Percentiles rank a stretch among this genome's conserved stretches.
phyloP scores from a whole-genome alignment of 2,329 filamentous ascomycete species.

The Aspergillus intermedius region DNA sequence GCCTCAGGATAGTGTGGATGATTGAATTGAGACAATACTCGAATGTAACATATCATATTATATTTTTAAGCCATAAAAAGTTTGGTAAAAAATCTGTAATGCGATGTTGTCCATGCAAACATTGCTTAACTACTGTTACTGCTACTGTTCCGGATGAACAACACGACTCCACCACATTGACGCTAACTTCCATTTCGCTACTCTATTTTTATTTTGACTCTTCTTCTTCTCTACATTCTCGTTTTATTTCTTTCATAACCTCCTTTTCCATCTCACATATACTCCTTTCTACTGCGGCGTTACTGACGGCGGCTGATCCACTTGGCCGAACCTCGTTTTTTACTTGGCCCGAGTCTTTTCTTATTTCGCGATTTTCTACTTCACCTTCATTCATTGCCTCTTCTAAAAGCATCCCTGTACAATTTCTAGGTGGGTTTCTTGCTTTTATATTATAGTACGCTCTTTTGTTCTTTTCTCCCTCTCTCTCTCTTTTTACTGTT shows the following conservation, averaged over 20 bases:
- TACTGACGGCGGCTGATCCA: conserved; percentile 5
- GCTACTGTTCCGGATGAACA: not conserved
- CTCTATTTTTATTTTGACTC: not conserved
- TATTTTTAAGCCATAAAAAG: too few species aligned
- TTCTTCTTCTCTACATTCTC: not conserved
- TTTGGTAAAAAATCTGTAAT: too few species aligned
- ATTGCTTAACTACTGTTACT: not conserved
- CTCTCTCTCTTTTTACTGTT: conserved; percentile 4
- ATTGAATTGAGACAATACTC: too few species aligned
- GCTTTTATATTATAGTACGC: conserved; percentile 1
- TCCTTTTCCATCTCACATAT: not conserved
- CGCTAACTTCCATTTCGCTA: not conserved
- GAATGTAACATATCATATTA: too few species aligned
- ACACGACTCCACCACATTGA: not conserved
- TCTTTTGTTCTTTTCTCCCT: conserved; percentile 3
- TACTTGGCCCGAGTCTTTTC: conserved; percentile 4
- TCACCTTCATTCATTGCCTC: conserved; percentile 1
- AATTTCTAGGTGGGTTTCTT: conserved; percentile 4
- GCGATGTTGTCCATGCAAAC: too few species aligned
- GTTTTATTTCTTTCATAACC: not conserved
- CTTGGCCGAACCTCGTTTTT: conserved; percentile 14
- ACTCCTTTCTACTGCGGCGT: conserved; percentile 9
- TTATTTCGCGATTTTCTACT: conserved; percentile 1
- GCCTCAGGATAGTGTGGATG: too few species aligned
- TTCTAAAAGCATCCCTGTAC: not conserved